Evolutionary conservation across 257 asterid species (phyloP).

Genomic region (Nicotiana obtusifolia): DNA sequence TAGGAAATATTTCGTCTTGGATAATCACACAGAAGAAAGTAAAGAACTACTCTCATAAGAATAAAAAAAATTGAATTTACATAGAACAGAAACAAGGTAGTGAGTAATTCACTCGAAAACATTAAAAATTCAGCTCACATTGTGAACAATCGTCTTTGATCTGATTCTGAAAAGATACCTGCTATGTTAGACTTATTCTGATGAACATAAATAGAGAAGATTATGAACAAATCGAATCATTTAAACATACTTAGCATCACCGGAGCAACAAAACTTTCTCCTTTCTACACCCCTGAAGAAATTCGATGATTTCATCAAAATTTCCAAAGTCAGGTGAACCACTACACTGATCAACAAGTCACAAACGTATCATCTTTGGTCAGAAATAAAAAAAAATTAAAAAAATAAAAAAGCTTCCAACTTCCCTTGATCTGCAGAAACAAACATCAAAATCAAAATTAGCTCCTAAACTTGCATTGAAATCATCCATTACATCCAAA

Average conservation of each 20-base stretch:
- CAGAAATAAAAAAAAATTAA: constrained; percentile 14
- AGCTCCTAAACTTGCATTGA: background rate
- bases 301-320: constrained; percentile 1
- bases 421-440: constrained; percentile 12
- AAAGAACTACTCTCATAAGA: background rate
- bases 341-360: constrained; percentile 22
- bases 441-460: background rate
- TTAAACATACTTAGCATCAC: constrained; percentile 13
- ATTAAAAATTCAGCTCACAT: background rate
- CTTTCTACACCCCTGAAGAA: background rate
- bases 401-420: constrained; percentile 9
- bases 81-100: background rate
- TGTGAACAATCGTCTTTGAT: background rate
- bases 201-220: constrained; percentile 21
- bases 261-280: constrained; percentile 10
- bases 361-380: constrained; percentile 4
- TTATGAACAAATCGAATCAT: constrained; percentile 18
- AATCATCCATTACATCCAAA: background rate
- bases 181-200: constrained; percentile 12
- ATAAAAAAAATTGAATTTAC: background rate
- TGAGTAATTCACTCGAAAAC: background rate
- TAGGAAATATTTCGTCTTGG: background rate
- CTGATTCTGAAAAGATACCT: background rate
- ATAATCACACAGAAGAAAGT: background rate
- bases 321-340: background rate